A percentile compares a stretch with the other conserved stretches of the same genome.
phyloP scores from a whole-genome alignment of 1,139 yeast species.

The Yueomyces sp. region DNA sequence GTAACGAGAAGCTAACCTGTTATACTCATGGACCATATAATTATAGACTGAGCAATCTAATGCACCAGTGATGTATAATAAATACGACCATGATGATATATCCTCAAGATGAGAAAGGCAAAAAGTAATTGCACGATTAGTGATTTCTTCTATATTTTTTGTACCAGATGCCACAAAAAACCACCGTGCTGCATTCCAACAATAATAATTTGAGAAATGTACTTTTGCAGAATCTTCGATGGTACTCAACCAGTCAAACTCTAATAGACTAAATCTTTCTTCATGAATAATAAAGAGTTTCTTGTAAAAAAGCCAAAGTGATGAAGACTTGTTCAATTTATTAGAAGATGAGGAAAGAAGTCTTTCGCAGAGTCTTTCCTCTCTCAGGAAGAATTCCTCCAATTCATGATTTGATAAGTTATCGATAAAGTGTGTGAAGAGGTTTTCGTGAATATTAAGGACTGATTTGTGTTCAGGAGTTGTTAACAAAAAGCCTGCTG shows the following conservation, averaged over 20 bases:
- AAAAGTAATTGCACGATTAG: conserved; percentile 18
- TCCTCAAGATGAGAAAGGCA: conserved; percentile 29
- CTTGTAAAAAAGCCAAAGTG: conserved; percentile 29
- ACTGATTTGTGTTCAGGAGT: conserved; percentile 31
- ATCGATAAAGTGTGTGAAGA: conserved; percentile 4
- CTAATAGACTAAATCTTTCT: neutral
- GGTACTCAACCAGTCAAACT: conserved; percentile 4
- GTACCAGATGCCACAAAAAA: conserved; percentile 13
- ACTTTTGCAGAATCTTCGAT: conserved; percentile 18
- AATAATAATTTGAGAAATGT: conserved; percentile 34
- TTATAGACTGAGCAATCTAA: neutral
- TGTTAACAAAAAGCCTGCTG: conserved; percentile 28
- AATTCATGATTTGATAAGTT: neutral
- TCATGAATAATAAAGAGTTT: conserved; percentile 15
- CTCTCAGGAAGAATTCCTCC: conserved; percentile 11
- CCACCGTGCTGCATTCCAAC: conserved; percentile 30
- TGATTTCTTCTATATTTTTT: conserved; percentile 5
- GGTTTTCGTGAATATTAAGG: conserved; percentile 21
- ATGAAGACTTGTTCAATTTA: conserved; percentile 32
- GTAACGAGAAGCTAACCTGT: too few species aligned
- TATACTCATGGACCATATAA: neutral
- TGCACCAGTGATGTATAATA: conserved; percentile 10
- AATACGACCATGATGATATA: conserved; percentile 32
- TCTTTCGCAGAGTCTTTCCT: conserved; percentile 18
- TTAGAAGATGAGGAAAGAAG: conserved; percentile 27